Base-by-base conservation (phyloP, 2,329 filamentous ascomycete species). In the Ophiostoma quercus region DNA sequence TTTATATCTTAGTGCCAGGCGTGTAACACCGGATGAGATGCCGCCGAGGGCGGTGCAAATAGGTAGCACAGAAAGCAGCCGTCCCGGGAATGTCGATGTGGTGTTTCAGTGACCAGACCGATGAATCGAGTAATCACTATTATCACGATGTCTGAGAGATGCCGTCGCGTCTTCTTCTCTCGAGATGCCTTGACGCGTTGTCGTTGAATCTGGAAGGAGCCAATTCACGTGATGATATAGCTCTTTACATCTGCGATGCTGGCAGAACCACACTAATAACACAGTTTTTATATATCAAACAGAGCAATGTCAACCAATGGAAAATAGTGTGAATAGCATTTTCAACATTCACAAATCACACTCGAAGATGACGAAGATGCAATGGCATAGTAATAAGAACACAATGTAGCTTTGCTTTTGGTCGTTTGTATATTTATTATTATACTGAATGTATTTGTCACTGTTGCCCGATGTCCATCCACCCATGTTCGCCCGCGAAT, bases 401-500 rank as follows among this genome's bases (percentile, higher is more conserved):
- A 47, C 19, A 47, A 8, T n/a, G 6, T 19, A n/a, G 43, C 16
- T 16, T n/a, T n/a, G 16, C 1, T 7, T 47, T 8, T 47, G 43
- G n/a, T 25, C 12, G 3, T 57, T 9, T 16, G 3, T 14, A 9
- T 25, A 25, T 57, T 57, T 57, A 57, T 57, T 57, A 57, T 54
- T 57, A 57, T 57, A 57, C 22, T 14, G 25, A 25, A 57, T 57
- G 47, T 22, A 9, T 22, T 54, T n/a, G 11, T 57, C 22, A 57
- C n/a, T 57, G 51, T 57, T 22, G 4, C 25, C 51, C 51, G n/a
- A 25, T 25, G 51, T 16, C 51, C 51, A 57, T 14, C 22, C 22
- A 57, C 51, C 51, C 22, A n/a, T 57, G 11, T 57, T 57, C 51
- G 51, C 51, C 51, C 22, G 51, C 51, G 51, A 57, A 57, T n/a